phyloP scores from a whole-genome alignment of 2,329 filamentous ascomycete species.

The Ceratocystis eucalypticola region DNA sequence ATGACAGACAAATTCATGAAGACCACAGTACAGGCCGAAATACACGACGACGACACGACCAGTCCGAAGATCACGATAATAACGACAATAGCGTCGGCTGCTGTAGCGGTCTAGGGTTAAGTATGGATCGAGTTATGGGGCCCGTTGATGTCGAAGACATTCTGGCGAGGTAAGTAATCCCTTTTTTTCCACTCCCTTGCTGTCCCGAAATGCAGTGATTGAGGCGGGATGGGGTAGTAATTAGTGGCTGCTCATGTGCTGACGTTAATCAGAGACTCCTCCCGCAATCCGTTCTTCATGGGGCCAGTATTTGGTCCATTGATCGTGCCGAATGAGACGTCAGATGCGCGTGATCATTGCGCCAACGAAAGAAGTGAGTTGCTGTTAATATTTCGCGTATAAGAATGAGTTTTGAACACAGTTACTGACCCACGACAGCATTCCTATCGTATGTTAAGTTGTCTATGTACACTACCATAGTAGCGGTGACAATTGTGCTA shows the following conservation, averaged over 20 bases:
- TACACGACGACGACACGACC: background rate
- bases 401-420: background rate
- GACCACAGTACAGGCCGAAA: background rate
- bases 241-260: background rate
- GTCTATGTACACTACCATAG: slow-evolving; percentile 79
- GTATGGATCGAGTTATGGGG: slow-evolving; percentile 2
- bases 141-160: slow-evolving; percentile 11
- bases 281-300: slow-evolving; percentile 35
- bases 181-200: background rate
- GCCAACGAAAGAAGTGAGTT: slow-evolving; percentile 58
- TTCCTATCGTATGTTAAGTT: slow-evolving; percentile 88
- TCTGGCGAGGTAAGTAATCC: slow-evolving; percentile 4
- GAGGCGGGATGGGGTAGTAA: too few species aligned
- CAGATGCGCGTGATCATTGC: slow-evolving; percentile 64
- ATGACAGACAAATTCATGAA: background rate
- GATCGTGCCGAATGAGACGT: slow-evolving; percentile 60
- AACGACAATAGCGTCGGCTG: background rate
- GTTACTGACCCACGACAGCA: slow-evolving; percentile 27
- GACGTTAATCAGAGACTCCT: background rate
- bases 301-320: slow-evolving; percentile 53
- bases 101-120: background rate
- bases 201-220: too few species aligned
- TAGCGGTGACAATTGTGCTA: slow-evolving; percentile 77
- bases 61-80: background rate
- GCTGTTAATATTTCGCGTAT: background rate